Base-by-base conservation (phyloP, 345 rosid species). In the Eucalyptus globulus region DNA sequence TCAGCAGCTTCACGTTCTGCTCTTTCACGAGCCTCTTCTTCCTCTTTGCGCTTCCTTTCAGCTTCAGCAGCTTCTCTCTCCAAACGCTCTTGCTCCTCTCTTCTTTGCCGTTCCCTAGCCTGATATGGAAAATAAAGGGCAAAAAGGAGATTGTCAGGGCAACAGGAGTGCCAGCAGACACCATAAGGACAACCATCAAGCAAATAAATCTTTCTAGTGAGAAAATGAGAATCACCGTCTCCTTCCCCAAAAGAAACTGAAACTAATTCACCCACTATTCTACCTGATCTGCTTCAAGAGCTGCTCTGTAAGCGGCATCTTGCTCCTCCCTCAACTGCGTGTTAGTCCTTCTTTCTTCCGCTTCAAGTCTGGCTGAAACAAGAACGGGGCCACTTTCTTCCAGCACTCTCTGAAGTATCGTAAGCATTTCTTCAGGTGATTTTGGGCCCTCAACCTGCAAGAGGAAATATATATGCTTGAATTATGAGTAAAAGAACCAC, bases 261-360 rank as follows among this genome's bases (percentile, higher is more conserved):
- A 26, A 86, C 45, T 60, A 21, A 45, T 60, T 76, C 26, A 86
- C 37, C 67, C 58, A 49, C 80, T 24, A 50, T 9, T 92, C 87
- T 95, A 97, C 99, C 90, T 96, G 99, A 94, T 98, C 99, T 45
- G 98, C 99, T 96, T 97, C 99, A 89, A 98, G 99, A 45, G 99
- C 99, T 49, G 96, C 99, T 91, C 95, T 95, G 92, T 95, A 98
- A 87, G 99, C 99, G 87, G 98, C 98, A 93, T 98, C 99, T 90
- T 98, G 99, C 92, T 98, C 99, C 94, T 97, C 99, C 92, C 99
- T 95, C 67, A 98, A 92, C 12, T 93, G 97, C 92, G 93, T 29
- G 92, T 94, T 96, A 88, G 76, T 95, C 91, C 95, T 97, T 93
- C 99, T 96, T 94, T 98, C 99, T 91, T 98, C 99, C 1, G 99